phyloP scores from a whole-genome alignment of 148 eudicot species.

The Camellia sinensis region DNA sequence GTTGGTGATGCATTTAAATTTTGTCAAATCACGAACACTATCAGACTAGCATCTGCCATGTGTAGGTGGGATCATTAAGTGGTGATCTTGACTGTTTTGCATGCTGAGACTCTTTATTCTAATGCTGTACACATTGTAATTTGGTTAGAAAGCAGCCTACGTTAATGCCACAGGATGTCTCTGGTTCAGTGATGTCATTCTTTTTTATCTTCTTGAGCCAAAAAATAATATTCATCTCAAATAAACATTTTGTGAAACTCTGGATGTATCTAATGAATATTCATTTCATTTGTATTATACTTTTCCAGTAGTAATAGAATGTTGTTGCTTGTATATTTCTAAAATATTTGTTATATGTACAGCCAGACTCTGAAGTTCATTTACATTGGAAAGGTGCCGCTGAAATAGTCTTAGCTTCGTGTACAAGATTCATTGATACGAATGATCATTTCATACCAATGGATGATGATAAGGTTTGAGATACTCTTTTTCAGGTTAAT shows the following conservation, averaged over 20 bases:
- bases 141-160: not conserved
- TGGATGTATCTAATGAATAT: not conserved
- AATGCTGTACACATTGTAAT: not conserved
- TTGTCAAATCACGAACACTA: not conserved
- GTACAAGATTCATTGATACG: constrained; percentile 61
- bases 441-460: constrained; percentile 42
- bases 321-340: not conserved
- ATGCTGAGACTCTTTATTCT: too few species aligned
- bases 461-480: constrained; percentile 66
- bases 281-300: not conserved
- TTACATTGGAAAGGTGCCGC: constrained; percentile 99
- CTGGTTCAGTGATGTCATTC: not conserved
- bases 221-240: not conserved
- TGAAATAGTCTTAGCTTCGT: constrained; percentile 75
- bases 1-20: not conserved
- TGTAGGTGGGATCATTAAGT: too few species aligned
- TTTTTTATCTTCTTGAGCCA: constrained; percentile 7
- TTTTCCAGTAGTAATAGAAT: not conserved
- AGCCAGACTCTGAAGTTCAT: constrained; percentile 58
- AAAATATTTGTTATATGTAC: constrained; percentile 16
- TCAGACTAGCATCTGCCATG: not conserved
- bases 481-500: not conserved
- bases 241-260: not conserved
- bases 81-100: too few species aligned
- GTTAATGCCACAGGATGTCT: not conserved